Evolutionary conservation across 768 basidiomycete genomes (phyloP).

Genomic region (Pleurotus platypus): DNA sequence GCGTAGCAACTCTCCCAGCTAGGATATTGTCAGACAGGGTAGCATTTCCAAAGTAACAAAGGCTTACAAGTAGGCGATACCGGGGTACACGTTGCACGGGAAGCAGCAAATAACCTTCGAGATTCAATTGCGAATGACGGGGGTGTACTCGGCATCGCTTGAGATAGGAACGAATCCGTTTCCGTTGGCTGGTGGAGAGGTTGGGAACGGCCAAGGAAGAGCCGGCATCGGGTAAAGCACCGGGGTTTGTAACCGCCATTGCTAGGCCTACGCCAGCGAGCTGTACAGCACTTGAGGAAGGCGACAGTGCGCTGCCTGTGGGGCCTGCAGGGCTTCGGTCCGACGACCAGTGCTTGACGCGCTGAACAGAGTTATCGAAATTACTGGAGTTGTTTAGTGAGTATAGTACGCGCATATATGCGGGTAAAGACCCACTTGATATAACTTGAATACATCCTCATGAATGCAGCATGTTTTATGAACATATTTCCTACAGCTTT

Average conservation of each 20-base stretch:
- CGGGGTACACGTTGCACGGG: conserved; percentile 97
- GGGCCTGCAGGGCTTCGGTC: conserved; percentile 42
- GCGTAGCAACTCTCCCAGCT: conserved; percentile 85
- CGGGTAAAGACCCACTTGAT: conserved; percentile 70
- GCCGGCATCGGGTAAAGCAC: conserved; percentile 32
- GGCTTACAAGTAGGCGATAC: conserved; percentile 88
- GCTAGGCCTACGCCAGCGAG: conserved; percentile 58
- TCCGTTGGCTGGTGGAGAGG: conserved; percentile 78
- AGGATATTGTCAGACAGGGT: conserved; percentile 10
- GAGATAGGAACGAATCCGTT: conserved; percentile 83
- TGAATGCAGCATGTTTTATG: conserved; percentile 91
- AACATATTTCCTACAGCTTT: conserved; percentile 86
- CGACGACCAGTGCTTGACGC: conserved; percentile 82
- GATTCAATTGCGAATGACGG: conserved; percentile 86
- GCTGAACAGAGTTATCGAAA: conserved; percentile 89
- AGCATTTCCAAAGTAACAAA: neutral
- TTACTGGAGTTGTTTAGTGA: conserved; percentile 48
- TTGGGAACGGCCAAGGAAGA: conserved; percentile 43
- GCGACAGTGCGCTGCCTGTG: conserved; percentile 43
- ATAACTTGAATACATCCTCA: conserved; percentile 98
- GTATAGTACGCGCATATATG: conserved; percentile 1
- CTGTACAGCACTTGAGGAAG: conserved; percentile 59
- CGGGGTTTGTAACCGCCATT: conserved; percentile 48
- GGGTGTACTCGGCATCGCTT: conserved; percentile 90
- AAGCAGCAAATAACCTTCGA: conserved; percentile 90